Percentiles rank a stretch among this genome's conserved stretches.
These are phyloP conservation scores for Neurospora crassa DNA, from an alignment of 2,329 filamentous ascomycete species.

Conservation along the genomic window DNA sequence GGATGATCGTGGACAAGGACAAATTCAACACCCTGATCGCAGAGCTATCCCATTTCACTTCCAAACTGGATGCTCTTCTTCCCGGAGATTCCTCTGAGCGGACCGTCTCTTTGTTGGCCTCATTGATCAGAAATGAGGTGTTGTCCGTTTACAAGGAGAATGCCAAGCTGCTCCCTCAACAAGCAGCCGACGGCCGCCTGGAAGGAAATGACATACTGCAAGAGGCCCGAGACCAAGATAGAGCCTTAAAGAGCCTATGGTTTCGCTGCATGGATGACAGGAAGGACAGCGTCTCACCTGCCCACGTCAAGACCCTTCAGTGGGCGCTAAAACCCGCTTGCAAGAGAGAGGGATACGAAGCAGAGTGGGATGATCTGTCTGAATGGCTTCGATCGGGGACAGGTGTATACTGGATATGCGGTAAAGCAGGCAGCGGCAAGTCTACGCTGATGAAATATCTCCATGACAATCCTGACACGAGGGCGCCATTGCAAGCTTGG, in stretches of 20 bases:
- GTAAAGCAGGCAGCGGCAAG: constrained; percentile 21
- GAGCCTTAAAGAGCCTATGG: constrained; percentile 8
- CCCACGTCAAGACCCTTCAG: constrained; percentile 5
- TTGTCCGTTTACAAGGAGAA: background rate
- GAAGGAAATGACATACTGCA: background rate
- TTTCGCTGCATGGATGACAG: constrained; percentile 11
- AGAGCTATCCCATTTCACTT: constrained; percentile 11
- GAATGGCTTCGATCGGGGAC: constrained; percentile 5
- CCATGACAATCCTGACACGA: constrained; percentile 5
- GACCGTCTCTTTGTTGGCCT: background rate
- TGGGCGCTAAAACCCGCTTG: constrained; percentile 3
- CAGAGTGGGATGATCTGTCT: constrained; percentile 6
- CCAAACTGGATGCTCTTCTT: constrained; percentile 9
- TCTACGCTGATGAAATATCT: constrained; percentile 21
- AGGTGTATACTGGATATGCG: constrained; percentile 12
- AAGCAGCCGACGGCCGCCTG: background rate
- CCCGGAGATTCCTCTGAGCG: background rate
- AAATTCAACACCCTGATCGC: constrained; percentile 10
- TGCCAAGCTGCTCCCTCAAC: background rate
- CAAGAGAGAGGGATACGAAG: background rate
- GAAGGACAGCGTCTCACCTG: constrained; percentile 1
- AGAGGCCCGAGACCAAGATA: background rate
- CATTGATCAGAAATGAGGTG: background rate
- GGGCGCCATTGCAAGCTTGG: constrained; percentile 10
- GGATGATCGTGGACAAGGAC: constrained; percentile 14